Evolutionary conservation across 2,329 filamentous ascomycete genomes (phyloP).

Genomic region (Pseudophaeomoniella oleicola): DNA sequence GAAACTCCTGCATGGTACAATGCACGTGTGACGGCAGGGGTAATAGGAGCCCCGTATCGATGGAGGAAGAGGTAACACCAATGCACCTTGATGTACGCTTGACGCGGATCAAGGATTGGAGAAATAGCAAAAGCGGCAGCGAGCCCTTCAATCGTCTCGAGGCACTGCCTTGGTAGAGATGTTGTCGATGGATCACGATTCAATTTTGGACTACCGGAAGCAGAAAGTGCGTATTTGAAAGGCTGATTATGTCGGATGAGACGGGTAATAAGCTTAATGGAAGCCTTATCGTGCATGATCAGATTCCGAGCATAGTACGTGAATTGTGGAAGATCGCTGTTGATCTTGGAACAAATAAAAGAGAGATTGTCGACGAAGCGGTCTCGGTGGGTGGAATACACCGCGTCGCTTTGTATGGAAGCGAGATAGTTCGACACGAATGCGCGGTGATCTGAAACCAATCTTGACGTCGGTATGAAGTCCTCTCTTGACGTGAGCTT

Average conservation of each 20-base stretch:
- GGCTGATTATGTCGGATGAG: background rate
- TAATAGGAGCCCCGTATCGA: slow-evolving; percentile 25
- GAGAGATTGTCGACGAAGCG: background rate
- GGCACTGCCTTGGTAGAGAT: background rate
- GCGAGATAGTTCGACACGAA: no score
- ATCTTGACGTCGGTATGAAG: no score
- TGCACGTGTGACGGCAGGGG: slow-evolving; percentile 29
- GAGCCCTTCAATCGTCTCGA: slow-evolving; percentile 10
- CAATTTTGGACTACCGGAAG: background rate
- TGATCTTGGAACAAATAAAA: background rate
- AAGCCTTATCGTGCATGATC: background rate
- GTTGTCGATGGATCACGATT: background rate
- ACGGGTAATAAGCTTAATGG: background rate
- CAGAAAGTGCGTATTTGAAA: background rate
- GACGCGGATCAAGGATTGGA: slow-evolving; percentile 20
- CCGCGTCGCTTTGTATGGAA: no score
- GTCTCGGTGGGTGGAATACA: no score
- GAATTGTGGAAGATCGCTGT: background rate
- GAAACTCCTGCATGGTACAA: slow-evolving; percentile 35
- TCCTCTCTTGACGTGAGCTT: no score
- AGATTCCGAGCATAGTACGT: background rate
- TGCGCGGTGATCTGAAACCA: no score
- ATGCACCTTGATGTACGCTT: slow-evolving; percentile 30
- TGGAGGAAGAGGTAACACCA: slow-evolving; percentile 32
- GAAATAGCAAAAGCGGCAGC: slow-evolving; percentile 28